These are phyloP conservation scores for Mucor ambiguus DNA, from an alignment of 371 early-diverging fungal species.

Conservation along the genomic window DNA sequence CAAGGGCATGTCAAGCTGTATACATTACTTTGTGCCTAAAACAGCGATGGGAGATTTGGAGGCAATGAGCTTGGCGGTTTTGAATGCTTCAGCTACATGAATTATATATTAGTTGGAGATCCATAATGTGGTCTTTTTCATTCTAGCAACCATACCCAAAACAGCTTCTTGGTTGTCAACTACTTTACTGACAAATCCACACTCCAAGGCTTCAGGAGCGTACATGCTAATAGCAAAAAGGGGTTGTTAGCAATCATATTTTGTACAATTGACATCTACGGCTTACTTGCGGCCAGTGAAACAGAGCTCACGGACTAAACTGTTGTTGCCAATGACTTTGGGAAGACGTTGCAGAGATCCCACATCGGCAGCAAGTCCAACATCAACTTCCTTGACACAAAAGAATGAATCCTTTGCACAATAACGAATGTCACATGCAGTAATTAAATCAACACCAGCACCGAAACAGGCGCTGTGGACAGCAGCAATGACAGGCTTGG, in stretches of 20 bases:
- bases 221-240: conserved; percentile 45
- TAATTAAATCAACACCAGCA: conserved; percentile 85
- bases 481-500: conserved; percentile 89
- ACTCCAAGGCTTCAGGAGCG: conserved; percentile 77
- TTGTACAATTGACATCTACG: neutral
- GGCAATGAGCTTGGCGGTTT: conserved; percentile 78
- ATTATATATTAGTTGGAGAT: neutral
- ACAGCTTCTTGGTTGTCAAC: conserved; percentile 57
- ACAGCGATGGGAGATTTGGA: conserved; percentile 91
- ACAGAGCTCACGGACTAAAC: conserved; percentile 90
- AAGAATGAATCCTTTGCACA: conserved; percentile 81
- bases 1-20: neutral
- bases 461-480: conserved; percentile 90
- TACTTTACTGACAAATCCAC: conserved; percentile 83
- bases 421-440: conserved; percentile 92
- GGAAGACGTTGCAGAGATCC: conserved; percentile 94
- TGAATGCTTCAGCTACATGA: conserved; percentile 61
- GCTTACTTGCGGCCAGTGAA: conserved; percentile 78
- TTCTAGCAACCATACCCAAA: conserved; percentile 35
- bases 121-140: no score
- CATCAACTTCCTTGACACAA: conserved; percentile 90
- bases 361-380: conserved; percentile 89
- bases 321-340: conserved; percentile 90
- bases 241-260: neutral
- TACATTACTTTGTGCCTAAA: conserved; percentile 78